These are phyloP conservation scores for Xylaria curta DNA, from an alignment of 495 filamentous ascomycete genomes.

Conservation along the genomic window DNA sequence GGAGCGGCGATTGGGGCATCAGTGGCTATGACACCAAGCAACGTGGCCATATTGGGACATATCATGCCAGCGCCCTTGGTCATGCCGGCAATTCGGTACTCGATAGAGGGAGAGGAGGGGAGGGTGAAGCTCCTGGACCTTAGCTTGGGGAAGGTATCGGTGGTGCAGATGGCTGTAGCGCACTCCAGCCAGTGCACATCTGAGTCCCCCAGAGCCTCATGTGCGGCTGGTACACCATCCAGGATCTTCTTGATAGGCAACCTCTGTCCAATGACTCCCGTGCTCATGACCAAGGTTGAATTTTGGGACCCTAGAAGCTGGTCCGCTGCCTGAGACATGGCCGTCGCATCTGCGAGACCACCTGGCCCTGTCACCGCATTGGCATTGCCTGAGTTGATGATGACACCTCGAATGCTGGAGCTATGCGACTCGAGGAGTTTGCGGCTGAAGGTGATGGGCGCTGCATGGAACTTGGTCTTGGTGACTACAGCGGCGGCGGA, in stretches of 20 bases:
- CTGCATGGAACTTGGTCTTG: constrained; percentile 97
- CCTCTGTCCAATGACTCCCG: constrained; percentile 96
- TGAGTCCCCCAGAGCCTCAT: constrained; percentile 68
- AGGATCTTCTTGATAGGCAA: constrained; percentile 92
- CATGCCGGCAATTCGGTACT: constrained; percentile 90
- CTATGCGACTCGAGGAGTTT: constrained; percentile 72
- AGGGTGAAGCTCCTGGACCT: constrained; percentile 83
- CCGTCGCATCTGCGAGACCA: constrained; percentile 84
- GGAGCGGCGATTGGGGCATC: constrained; percentile 80
- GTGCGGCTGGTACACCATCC: constrained; percentile 76
- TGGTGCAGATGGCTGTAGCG: constrained; percentile 96
- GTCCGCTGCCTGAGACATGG: constrained; percentile 83
- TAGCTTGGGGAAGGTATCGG: constrained; percentile 98
- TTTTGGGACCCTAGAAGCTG: constrained; percentile 67
- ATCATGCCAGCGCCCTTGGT: constrained; percentile 99
- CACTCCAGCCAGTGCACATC: constrained; percentile 87
- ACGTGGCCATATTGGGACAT: constrained; percentile 98
- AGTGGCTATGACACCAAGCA: constrained; percentile 92
- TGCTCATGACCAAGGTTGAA: constrained; percentile 92
- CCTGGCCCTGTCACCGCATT: constrained; percentile 97
- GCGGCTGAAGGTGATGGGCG: constrained; percentile 85
- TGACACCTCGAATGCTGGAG: constrained; percentile 75
- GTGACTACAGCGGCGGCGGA: constrained; percentile 96
- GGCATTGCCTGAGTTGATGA: constrained; percentile 95
- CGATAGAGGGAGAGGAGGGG: constrained; percentile 75